phyloP scores from a whole-genome alignment of 441 rosid species.

The Erysimum pusillum region DNA sequence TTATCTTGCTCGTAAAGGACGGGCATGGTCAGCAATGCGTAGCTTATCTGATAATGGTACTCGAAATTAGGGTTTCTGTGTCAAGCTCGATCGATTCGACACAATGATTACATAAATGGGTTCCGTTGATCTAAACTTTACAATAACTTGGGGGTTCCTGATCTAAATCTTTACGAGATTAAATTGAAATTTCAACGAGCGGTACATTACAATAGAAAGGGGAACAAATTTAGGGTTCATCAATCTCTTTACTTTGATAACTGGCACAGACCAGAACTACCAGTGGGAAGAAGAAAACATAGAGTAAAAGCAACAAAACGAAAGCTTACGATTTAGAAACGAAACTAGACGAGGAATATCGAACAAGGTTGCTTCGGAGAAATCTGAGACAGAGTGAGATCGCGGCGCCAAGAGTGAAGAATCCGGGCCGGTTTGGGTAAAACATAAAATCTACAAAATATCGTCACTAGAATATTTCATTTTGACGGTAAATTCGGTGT shows the following conservation, averaged over 20 bases:
- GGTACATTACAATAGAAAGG: not conserved
- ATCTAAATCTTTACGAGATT: not conserved
- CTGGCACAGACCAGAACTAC: constrained; percentile 1
- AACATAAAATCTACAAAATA: not conserved
- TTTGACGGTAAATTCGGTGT: not conserved
- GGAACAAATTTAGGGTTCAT: constrained; percentile 30
- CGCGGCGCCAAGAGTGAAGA: constrained; percentile 21
- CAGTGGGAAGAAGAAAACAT: not conserved
- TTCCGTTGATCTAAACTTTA: constrained; percentile 4
- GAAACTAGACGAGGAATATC: constrained; percentile 13
- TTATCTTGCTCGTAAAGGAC: constrained; percentile 69
- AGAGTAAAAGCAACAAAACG: not conserved
- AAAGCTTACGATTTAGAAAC: constrained; percentile 29
- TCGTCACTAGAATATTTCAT: no score
- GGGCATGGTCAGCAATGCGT: constrained; percentile 35
- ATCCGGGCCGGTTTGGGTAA: not conserved
- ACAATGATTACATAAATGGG: constrained; percentile 6
- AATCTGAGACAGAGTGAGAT: constrained; percentile 12
- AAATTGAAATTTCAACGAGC: not conserved
- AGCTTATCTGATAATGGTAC: constrained; percentile 14
- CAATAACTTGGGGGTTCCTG: not conserved
- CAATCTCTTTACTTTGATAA: constrained; percentile 13
- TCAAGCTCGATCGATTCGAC: constrained; percentile 4
- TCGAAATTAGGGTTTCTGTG: constrained; percentile 34
- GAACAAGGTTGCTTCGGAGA: constrained; percentile 33